Evolutionary conservation across 805 yeast genomes (phyloP), one percentile per base, ranked within the genome.

Genomic region (Maudiozyma turicensis): DNA sequence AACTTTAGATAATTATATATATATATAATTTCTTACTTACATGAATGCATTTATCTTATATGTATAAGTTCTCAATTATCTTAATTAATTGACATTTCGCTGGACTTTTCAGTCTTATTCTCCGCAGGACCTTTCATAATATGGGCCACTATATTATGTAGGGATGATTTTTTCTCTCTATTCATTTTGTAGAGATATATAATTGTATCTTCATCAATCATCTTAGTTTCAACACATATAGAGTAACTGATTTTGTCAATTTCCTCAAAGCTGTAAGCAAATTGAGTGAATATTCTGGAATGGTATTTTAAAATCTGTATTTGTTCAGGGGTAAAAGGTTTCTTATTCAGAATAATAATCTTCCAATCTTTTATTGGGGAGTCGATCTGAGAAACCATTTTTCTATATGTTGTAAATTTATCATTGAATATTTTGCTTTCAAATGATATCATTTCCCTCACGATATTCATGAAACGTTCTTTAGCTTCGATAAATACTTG

Each of bases 151-250:
- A 40, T 40, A 11, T 43, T 29, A 10, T 29, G 31, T 8, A 29
- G n/a, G 2, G 35, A 15, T 8, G 35, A 11, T 32, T 35, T 42
- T 15, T 31, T 35, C n/a, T 40, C 48, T 26, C 50, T 50, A 20
- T 37, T 46, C 26, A 46, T 15, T 33, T 51, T 45, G 42, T 56
- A 59, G 48, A 59, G 35, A 48, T 53, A 61, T 8, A 60, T 15
- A 44, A 53, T 57, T 14, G 59, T 55, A 39, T 56, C 52, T 10
- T 53, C 47, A 30, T 54, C 59, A 14, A 59, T 48, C 62, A 58
- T 56, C 33, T 47, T 56, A 32, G 54, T 54, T 31, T 44, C 43
- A 13, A 55, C 46, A 45, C 64, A 58, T n/a, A 44, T 51, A 26
- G 57, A 52, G 31, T 49, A 47, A 28, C 43, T 43, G 28, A 54